Conservation (phyloP, 768 basidiomycete species). For the Tricholoma furcatifolium region DNA sequence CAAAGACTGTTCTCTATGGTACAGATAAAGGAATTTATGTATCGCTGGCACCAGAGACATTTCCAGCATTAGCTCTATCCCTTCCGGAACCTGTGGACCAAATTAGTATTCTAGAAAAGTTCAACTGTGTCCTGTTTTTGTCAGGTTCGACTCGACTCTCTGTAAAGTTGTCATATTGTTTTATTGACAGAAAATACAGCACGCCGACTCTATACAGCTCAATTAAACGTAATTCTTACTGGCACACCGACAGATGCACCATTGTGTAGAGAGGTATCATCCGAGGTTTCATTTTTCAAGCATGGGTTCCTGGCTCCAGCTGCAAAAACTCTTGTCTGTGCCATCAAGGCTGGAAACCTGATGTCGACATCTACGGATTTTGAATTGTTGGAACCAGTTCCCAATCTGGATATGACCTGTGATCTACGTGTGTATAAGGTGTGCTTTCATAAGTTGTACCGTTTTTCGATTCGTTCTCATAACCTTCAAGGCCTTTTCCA, state of each 20-base stretch:
- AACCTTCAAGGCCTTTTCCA: constrained; percentile 67
- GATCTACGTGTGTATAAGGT: constrained; percentile 10
- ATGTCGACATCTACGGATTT: constrained; percentile 2
- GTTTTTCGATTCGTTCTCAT: not conserved
- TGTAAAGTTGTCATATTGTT: not conserved
- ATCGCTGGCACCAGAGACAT: not conserved
- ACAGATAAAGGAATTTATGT: constrained; percentile 13
- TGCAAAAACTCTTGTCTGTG: too few species aligned
- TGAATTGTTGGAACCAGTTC: constrained; percentile 13
- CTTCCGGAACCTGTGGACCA: constrained; percentile 48
- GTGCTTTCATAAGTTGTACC: not conserved
- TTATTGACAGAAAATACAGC: constrained; percentile 4
- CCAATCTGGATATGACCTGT: not conserved
- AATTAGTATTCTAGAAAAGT: constrained; percentile 75
- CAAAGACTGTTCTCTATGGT: constrained; percentile 12
- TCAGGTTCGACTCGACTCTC: constrained; percentile 43
- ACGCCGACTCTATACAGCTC: constrained; percentile 6
- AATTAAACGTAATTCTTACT: constrained; percentile 1
- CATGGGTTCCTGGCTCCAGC: constrained; percentile 3
- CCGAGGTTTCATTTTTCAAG: constrained; percentile 31
- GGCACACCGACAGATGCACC: not conserved
- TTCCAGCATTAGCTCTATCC: constrained; percentile 5
- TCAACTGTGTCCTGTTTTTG: constrained; percentile 70
- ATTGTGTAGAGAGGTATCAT: constrained; percentile 12
- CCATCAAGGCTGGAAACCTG: too few species aligned